Conservation (phyloP, 208 protist species). For the Crithidia expoeki region DNA sequence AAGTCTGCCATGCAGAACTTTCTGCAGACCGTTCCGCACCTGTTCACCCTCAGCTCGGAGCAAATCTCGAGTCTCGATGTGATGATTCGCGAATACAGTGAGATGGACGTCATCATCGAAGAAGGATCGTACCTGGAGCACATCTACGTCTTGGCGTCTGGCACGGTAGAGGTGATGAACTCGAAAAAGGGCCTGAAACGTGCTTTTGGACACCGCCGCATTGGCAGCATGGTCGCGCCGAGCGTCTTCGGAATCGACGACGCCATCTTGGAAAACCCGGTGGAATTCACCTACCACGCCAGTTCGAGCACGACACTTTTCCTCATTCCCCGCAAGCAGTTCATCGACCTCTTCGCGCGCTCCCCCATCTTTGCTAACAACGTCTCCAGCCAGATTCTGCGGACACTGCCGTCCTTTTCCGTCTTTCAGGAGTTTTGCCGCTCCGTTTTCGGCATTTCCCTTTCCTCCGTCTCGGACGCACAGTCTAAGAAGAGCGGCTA, state of each 20-base stretch:
- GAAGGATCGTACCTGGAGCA: slow-evolving; percentile 70
- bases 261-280: slow-evolving; percentile 73
- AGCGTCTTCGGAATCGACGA: slow-evolving; percentile 84
- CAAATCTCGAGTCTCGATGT: slow-evolving; percentile 61
- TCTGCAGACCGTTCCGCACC: slow-evolving; percentile 73
- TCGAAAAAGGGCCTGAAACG: slow-evolving; percentile 70
- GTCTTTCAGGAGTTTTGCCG: slow-evolving; percentile 81
- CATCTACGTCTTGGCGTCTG: slow-evolving; percentile 80
- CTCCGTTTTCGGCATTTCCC: slow-evolving; percentile 69
- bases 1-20: slow-evolving; percentile 62
- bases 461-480: slow-evolving; percentile 42
- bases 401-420: slow-evolving; percentile 68
- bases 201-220: slow-evolving; percentile 72
- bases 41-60: slow-evolving; percentile 71
- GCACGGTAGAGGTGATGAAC: slow-evolving; percentile 87
- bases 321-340: slow-evolving; percentile 72
- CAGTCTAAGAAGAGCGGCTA: slow-evolving; percentile 36
- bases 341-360: slow-evolving; percentile 61
- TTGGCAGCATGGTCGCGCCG: slow-evolving; percentile 74
- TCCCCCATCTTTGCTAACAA: slow-evolving; percentile 83
- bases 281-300: slow-evolving; percentile 82
- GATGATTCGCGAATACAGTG: slow-evolving; percentile 85
- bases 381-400: slow-evolving; percentile 71
- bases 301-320: slow-evolving; percentile 67
- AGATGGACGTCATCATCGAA: slow-evolving; percentile 81